A percentile compares a stretch with the other conserved stretches of the same genome.
Conservation (phyloP, 1,284 basidiomycete species). For the Cystobasidium slooffiae region DNA sequence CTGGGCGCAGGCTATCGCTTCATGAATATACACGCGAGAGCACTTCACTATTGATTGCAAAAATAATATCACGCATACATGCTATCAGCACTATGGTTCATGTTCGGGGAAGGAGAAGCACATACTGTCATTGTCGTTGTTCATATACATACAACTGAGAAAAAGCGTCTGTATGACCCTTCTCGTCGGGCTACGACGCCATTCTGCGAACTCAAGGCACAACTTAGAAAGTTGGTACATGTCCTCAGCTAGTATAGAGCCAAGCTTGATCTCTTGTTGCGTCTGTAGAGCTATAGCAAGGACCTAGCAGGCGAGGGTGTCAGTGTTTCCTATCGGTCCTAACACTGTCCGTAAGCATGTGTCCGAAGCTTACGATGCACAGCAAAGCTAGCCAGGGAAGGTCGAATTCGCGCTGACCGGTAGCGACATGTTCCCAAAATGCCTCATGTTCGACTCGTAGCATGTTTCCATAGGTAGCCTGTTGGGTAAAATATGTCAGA, state of each 20-base stretch:
- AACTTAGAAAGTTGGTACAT: constrained; percentile 26
- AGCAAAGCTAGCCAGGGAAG: constrained; percentile 22
- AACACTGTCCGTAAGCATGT: not conserved
- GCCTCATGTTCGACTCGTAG: constrained; percentile 17
- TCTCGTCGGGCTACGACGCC: constrained; percentile 12
- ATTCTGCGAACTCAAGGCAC: constrained; percentile 28
- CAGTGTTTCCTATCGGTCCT: not conserved
- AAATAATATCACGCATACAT: not conserved
- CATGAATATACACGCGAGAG: constrained; percentile 7
- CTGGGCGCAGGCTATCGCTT: constrained; percentile 17
- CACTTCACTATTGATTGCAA: not conserved
- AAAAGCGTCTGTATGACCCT: constrained; percentile 11
- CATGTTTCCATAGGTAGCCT: not conserved
- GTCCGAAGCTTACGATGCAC: constrained; percentile 7
- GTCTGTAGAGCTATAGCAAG: constrained; percentile 22
- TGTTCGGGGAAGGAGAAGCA: not conserved
- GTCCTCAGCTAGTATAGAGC: constrained; percentile 14
- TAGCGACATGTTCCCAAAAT: constrained; percentile 18
- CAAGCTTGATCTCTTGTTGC: constrained; percentile 12
- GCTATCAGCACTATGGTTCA: too few relatives aligned
- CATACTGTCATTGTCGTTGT: constrained; percentile 25
- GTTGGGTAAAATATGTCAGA: not conserved
- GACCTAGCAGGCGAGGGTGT: not conserved
- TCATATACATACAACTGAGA: constrained; percentile 11
- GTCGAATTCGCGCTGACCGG: constrained; percentile 23